These are phyloP conservation scores for Fusarium sp. DNA, from an alignment of 2,329 filamentous ascomycete species.

Conservation along the genomic window DNA sequence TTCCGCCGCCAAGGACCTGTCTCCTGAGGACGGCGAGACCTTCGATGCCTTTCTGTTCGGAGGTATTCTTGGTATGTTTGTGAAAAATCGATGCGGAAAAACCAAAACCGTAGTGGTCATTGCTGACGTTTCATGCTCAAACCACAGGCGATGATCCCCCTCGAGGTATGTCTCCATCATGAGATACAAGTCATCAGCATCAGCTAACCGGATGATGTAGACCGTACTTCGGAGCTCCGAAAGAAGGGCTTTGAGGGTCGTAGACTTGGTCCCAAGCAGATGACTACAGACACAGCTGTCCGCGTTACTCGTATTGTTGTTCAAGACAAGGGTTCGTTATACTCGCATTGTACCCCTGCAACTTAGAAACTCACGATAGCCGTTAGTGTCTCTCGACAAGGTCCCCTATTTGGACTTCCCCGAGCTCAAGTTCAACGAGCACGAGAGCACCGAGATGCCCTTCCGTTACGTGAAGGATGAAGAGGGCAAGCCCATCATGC, in stretches of 20 bases:
- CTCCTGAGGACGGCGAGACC: constrained; percentile 81
- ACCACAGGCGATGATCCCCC: constrained; percentile 88
- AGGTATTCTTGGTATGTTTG: constrained; percentile 84
- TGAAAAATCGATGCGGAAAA: not conserved
- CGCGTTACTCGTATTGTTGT: constrained; percentile 91
- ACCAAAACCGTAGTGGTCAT: not conserved
- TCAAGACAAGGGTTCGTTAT: constrained; percentile 79
- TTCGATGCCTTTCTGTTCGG: constrained; percentile 97
- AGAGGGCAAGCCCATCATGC: constrained; percentile 88
- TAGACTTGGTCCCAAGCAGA: constrained; percentile 90
- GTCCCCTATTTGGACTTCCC: constrained; percentile 90
- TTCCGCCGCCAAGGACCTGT: constrained; percentile 82
- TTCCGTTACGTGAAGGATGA: constrained; percentile 91
- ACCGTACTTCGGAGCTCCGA: constrained; percentile 94
- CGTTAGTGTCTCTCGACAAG: constrained; percentile 78
- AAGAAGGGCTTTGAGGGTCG: constrained; percentile 93
- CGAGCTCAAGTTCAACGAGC: constrained; percentile 88
- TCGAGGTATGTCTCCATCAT: constrained; percentile 71
- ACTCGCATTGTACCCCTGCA: not conserved
- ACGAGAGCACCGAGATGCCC: constrained; percentile 97
- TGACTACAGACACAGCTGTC: constrained; percentile 98
- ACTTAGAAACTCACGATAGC: constrained; percentile 24
- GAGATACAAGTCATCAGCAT: constrained; percentile 8
- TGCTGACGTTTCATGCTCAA: constrained; percentile 36
- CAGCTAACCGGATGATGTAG: constrained; percentile 60